Evolutionary conservation across 2,329 filamentous ascomycete species (phyloP).

Genomic region (Claviceps cyperi): DNA sequence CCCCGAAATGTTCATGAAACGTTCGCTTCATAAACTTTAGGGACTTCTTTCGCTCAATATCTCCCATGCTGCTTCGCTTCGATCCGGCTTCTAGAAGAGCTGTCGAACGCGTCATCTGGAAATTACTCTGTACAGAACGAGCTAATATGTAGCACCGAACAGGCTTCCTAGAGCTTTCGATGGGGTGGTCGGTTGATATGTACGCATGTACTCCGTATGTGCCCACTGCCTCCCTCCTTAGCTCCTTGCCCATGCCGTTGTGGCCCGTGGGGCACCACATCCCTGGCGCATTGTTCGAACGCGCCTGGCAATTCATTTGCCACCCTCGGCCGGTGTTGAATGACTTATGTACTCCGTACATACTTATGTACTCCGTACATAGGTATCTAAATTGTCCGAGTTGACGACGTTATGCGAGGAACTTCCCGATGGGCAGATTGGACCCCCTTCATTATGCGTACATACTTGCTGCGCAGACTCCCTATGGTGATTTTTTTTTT

Average conservation of each 20-base stretch:
- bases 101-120: background rate
- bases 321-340: background rate
- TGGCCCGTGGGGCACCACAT: background rate
- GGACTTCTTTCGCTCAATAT: background rate
- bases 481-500: no score
- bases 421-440: background rate
- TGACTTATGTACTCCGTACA: background rate
- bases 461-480: no score
- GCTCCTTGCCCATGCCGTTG: background rate
- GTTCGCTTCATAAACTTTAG: background rate
- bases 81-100: constrained; percentile 1
- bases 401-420: background rate
- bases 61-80: background rate
- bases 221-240: no score
- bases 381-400: background rate
- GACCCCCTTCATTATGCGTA: no score
- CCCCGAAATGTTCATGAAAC: background rate
- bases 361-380: background rate
- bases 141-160: background rate
- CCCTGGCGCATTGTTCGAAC: background rate
- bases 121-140: background rate
- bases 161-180: background rate
- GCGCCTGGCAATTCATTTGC: background rate
- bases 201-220: no score
- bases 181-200: background rate